Evolutionary conservation across 2,329 filamentous ascomycete genomes (phyloP), one percentile per base, ranked within the genome.

Genomic region (Huntiella savannae): DNA sequence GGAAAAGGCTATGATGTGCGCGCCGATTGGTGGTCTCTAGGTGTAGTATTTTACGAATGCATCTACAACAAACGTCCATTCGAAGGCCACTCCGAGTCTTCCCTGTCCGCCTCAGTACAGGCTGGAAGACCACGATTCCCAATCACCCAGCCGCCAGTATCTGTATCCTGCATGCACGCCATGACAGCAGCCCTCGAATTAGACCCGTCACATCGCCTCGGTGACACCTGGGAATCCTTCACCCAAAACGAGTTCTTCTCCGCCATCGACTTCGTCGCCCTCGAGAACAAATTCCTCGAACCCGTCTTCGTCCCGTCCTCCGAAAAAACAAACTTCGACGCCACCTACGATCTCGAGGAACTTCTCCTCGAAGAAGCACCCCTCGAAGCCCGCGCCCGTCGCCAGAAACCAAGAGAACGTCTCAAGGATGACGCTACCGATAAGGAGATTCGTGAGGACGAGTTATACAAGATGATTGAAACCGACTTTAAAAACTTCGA

Each of bases 11-110:
- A 98, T 58, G 79, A 82, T 50, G 77, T 78, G 40, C 83, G 91
- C 55, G 87, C 91, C 37, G 91, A 98, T 60, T 98, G 91, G 91
- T 98, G 91, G 91, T 96, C 91, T 4, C 64, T 98, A 16, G 91
- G 91, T 42, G 91, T 98, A 40, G 73, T 93, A n/a, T 96, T 96
- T 61, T 98, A 95, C 62, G 91, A 98, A 62, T 96, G 91, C 70
- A 95, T 98, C 53, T 98, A 96, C 66, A 94, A 92, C 66, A 96
- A 92, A 84, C 76, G 91, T 55, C 91, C 91, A 16, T 98, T 96
- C 53, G 86, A 95, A 57, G 88, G 85, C 45, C 84, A 79, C 54
- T 87, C 78, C 41, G 86, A 95, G 58, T 78, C 84, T 47, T 75
- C 77, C 5, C 68, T 98, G 42, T 80, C 81, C 54, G 75, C 78